Evolutionary conservation across 345 rosid genomes (phyloP), one percentile per base, ranked within the genome.

Genomic region (Psidium guajava): DNA sequence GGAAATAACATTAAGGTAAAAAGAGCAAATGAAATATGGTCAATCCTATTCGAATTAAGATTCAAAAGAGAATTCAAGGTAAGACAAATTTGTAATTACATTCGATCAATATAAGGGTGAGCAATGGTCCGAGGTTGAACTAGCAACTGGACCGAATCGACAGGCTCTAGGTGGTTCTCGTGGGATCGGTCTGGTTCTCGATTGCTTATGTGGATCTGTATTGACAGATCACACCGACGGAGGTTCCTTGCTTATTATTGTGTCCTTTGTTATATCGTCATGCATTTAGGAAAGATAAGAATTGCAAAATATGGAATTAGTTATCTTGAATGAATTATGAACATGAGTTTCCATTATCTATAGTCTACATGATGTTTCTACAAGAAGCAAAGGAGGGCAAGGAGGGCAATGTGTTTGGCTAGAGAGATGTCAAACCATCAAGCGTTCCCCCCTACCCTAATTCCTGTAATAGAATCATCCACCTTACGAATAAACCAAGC

Each of bases 401-500:
- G 87, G 52, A 94, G 16, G 69, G 99, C 99, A 82, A 95, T 87
- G 87, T 93, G 93, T 84, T 94, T 3, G 95, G 95, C 94, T 81
- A 97, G 96, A 86, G 96, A 90, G 56, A 95, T 98, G 84, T 96
- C 99, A 87, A 95, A 91, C 98, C 99, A 97, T 98, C 98, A 95
- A 49, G 92, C 86, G 87, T 95, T 95, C 42, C 99, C 99, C 81
- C 98, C 36, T 36, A 36, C 36, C 36, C 99, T 88, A 97, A 89
- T 90, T 97, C 98, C 98, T 96, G 93, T 84, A 87, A 89, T 28
- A 86, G 89, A 88, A 88, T 25, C 22, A 12, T n/a, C 36, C 52
- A 75, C 36, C 52, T 50, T n/a, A 81, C 16, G 12, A 24, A 81
- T 14, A 22, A 81, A 81, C 16, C 11, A 58, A 58, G n/a, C 69